Percentiles rank a stretch among this genome's conserved stretches.
Evolutionary conservation across 2,329 filamentous ascomycete genomes (phyloP).

Genomic region (Exophiala sp.): DNA sequence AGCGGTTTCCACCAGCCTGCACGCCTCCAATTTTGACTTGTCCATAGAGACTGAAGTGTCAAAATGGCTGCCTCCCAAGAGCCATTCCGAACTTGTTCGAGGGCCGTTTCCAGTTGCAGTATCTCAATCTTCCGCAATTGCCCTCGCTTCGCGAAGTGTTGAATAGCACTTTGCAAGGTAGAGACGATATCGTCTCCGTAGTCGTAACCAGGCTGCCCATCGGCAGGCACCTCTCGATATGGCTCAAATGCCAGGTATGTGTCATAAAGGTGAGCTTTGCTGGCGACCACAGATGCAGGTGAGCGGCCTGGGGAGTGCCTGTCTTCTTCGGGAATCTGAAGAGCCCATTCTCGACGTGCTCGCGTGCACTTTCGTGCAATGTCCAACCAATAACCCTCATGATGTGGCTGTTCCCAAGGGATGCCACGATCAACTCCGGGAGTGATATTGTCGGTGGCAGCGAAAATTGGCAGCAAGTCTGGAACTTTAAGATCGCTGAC

Average conservation of each 20-base stretch:
- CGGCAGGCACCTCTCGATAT: constrained; percentile 51
- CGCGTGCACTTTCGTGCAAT: constrained; percentile 52
- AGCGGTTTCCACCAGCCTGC: constrained; percentile 60
- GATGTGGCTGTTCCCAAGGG: constrained; percentile 59
- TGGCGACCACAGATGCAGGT: constrained; percentile 53
- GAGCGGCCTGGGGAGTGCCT: constrained; percentile 53
- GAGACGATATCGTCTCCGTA: constrained; percentile 50
- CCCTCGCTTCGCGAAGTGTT: constrained; percentile 50
- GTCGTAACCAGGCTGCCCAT: constrained; percentile 46
- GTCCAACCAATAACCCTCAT: constrained; percentile 61
- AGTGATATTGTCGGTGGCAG: constrained; percentile 48
- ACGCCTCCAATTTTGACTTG: constrained; percentile 55
- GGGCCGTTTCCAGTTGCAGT: constrained; percentile 53
- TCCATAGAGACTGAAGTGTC: constrained; percentile 54
- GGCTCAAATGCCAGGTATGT: constrained; percentile 59
- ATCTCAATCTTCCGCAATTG: constrained; percentile 56
- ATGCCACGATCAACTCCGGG: constrained; percentile 48
- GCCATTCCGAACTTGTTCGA: constrained; percentile 50
- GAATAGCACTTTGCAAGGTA: constrained; percentile 46
- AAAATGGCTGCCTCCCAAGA: constrained; percentile 51
- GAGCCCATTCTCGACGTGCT: constrained; percentile 49
- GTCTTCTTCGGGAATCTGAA: constrained; percentile 59
- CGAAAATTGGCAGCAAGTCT: constrained; percentile 38
- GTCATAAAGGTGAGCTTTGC: constrained; percentile 54
- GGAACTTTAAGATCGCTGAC: constrained; percentile 26